These are phyloP conservation scores for Stagonosporopsis tanaceti DNA, from an alignment of 2,329 filamentous ascomycete species.

Conservation along the genomic window DNA sequence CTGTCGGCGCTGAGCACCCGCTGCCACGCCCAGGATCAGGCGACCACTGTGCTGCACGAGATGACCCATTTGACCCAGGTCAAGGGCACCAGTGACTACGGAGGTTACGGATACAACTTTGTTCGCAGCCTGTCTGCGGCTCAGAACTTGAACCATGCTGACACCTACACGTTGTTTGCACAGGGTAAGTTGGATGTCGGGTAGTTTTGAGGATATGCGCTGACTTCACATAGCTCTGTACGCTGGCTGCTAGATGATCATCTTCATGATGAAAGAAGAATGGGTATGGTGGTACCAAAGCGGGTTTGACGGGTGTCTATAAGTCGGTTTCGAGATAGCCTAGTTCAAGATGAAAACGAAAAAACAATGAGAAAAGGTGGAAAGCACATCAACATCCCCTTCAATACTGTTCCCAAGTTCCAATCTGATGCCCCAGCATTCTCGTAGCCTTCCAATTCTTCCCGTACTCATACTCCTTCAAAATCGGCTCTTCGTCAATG, in stretches of 20 bases:
- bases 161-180: slow-evolving; percentile 59
- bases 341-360: neutral
- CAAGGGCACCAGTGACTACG: slow-evolving; percentile 66
- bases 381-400: neutral
- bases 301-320: neutral
- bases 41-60: slow-evolving; percentile 69
- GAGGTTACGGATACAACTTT: slow-evolving; percentile 62
- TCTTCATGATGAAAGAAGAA: neutral
- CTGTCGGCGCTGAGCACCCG: slow-evolving; percentile 57
- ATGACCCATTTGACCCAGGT: slow-evolving; percentile 65
- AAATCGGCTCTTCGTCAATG: slow-evolving; percentile 78
- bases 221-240: slow-evolving; percentile 8
- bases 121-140: slow-evolving; percentile 53
- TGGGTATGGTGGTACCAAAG: neutral
- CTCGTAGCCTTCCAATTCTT: slow-evolving; percentile 48
- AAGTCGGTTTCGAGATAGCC: too few relatives aligned
- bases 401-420: slow-evolving; percentile 35
- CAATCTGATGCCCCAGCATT: slow-evolving; percentile 41
- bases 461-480: slow-evolving; percentile 71
- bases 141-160: slow-evolving; percentile 68
- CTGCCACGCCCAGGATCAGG: slow-evolving; percentile 71
- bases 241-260: slow-evolving; percentile 1
- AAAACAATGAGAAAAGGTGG: neutral
- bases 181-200: slow-evolving; percentile 18
- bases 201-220: neutral